Conservation (phyloP, 2,329 filamentous ascomycete species). For the Fusarium pseudoanthophilum region DNA sequence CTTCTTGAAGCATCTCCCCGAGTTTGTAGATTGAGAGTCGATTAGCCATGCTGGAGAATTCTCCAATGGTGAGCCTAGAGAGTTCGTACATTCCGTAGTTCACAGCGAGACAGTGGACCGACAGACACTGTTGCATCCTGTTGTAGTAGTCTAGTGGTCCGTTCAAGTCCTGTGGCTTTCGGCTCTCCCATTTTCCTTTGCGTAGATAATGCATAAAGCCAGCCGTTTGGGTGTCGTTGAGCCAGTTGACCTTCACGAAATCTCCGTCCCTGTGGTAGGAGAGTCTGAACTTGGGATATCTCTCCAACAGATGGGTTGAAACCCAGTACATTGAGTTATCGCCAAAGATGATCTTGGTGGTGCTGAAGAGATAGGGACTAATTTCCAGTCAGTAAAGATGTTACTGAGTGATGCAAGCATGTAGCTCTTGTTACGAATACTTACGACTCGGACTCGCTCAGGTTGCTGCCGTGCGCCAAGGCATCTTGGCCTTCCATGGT, state of each 20-base stretch:
- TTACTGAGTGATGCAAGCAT: neutral
- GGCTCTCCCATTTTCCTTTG: neutral
- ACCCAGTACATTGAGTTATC: neutral
- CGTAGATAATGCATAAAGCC: neutral
- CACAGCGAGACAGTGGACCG: neutral
- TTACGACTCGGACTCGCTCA: neutral
- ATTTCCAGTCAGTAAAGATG: neutral
- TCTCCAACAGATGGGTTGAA: neutral
- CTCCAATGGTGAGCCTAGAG: neutral
- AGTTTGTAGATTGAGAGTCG: neutral
- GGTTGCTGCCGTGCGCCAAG: neutral
- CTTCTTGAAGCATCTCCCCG: neutral
- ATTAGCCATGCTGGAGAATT: neutral
- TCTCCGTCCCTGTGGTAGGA: neutral
- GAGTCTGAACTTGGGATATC: neutral
- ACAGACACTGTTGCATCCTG: neutral
- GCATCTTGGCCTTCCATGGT: neutral
- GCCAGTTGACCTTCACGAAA: neutral
- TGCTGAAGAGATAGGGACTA: neutral
- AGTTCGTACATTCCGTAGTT: neutral
- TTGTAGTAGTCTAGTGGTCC: neutral
- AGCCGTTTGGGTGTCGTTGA: neutral
- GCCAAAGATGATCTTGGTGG: neutral
- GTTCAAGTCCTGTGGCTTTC: neutral
- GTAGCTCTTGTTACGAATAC: neutral